Evolutionary conservation across 345 rosid genomes (phyloP).

Genomic region (Citrus inodora): DNA sequence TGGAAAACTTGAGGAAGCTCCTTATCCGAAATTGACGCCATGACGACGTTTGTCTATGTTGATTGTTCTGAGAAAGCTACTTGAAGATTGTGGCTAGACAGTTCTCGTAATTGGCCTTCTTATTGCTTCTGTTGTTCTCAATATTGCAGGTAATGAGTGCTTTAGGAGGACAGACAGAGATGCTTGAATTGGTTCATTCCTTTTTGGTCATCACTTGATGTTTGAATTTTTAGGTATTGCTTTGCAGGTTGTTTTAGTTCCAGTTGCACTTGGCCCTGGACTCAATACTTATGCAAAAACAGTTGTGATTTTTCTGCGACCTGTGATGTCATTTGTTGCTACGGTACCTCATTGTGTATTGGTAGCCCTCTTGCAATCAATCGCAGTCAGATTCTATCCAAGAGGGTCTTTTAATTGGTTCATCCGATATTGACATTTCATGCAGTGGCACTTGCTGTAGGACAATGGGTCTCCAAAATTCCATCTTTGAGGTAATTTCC

Average conservation of each 20-base stretch:
- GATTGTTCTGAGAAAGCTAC: too few species aligned
- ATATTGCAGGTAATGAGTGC: constrained; percentile 68
- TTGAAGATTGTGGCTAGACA: too few species aligned
- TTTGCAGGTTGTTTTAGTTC: constrained; percentile 83
- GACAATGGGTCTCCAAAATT: constrained; percentile 84
- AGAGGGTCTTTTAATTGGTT: constrained; percentile 66
- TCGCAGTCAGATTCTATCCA: constrained; percentile 65
- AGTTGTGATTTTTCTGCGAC: constrained; percentile 54
- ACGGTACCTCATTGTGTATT: constrained; percentile 85
- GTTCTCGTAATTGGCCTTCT: constrained; percentile 64
- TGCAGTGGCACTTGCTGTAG: constrained; percentile 60
- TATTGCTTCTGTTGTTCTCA: constrained; percentile 60
- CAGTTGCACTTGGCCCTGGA: constrained; percentile 69
- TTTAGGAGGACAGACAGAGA: neutral
- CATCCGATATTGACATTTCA: constrained; percentile 79
- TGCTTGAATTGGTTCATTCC: neutral
- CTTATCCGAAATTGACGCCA: too few species aligned
- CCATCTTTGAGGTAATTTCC: constrained; percentile 61
- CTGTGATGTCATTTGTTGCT: constrained; percentile 90
- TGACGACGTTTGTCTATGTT: too few species aligned
- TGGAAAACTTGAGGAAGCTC: too few species aligned
- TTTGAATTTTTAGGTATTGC: constrained; percentile 1
- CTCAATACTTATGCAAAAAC: constrained; percentile 89
- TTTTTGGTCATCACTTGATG: neutral
- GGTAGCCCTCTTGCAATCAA: constrained; percentile 91